phyloP scores from a whole-genome alignment of 163 green algal species.

The Prototheca stagnorum region DNA sequence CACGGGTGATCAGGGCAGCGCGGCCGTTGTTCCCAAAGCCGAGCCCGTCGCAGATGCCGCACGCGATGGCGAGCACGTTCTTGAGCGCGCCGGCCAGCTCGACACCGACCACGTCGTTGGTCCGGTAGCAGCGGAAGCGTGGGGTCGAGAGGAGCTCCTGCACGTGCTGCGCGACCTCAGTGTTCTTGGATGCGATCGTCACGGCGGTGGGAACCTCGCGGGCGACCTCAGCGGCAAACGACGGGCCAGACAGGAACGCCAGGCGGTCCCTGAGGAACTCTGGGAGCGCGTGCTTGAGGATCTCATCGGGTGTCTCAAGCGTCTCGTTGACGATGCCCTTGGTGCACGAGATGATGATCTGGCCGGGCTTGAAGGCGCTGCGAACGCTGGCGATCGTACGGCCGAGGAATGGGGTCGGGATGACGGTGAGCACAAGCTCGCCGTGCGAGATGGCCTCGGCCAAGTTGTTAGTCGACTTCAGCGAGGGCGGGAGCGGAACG shows the following conservation, averaged over 20 bases:
- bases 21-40: conserved; percentile 62
- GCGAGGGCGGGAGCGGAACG: conserved; percentile 21
- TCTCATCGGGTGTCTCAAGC: conserved; percentile 57
- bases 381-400: conserved; percentile 14
- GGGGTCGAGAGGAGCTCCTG: conserved; percentile 56
- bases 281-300: conserved; percentile 46
- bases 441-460: conserved; percentile 17
- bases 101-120: conserved; percentile 48
- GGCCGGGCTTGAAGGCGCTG: conserved; percentile 10
- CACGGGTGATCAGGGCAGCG: conserved; percentile 67
- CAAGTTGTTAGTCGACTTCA: conserved; percentile 33
- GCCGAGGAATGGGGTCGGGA: conserved; percentile 64
- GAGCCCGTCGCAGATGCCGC: conserved; percentile 66
- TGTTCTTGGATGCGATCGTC: conserved; percentile 39
- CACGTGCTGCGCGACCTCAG: conserved; percentile 26
- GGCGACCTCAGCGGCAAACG: conserved; percentile 66
- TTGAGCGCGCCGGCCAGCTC: conserved; percentile 53
- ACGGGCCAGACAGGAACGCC: conserved; percentile 57
- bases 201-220: conserved; percentile 33
- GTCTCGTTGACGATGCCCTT: conserved; percentile 71
- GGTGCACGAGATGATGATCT: conserved; percentile 61
- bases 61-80: conserved; percentile 56
- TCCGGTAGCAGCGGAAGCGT: conserved; percentile 56
- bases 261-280: conserved; percentile 17
- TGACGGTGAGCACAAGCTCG: conserved; percentile 60